Evolutionary conservation across 192 early-diverging fungal species (phyloP), one percentile per base, ranked within the genome.

Genomic region (Kickxella alabastrina): DNA sequence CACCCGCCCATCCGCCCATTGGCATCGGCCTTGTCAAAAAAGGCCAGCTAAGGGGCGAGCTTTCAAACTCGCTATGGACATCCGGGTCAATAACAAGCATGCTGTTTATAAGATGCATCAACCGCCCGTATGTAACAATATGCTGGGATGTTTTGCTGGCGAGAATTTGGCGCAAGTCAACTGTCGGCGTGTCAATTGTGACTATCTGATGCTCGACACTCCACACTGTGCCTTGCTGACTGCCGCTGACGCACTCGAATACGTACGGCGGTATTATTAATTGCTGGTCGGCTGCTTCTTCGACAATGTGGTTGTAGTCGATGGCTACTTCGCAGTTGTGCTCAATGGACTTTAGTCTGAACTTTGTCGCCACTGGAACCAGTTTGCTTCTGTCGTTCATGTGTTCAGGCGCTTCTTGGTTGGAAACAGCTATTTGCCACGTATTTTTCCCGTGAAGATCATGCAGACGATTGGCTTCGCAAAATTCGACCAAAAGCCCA

Each of bases 81-180:
- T 97, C 91, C 7, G 89, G 88, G 56, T 97, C 89, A 1, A 88
- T 87, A 32, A 89, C 77, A 29, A 98, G 71, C 26, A 92, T 92
- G 49, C 95, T 90, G 77, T 98, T 98, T 6, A 88, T 81, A 1
- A 85, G 85, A 86, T 86, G 89, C 95, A 98, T 98, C n/a, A 87
- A 87, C 14, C 90, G 83, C 54, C 93, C 97, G 49, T 93, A 72
- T 39, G 92, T 84, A 50, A 64, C 60, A 96, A 95, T 12, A 59
- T 72, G 28, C 27, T 29, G n/a, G n/a, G n/a, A n/a, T n/a, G n/a
- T n/a, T n/a, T n/a, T n/a, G n/a, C n/a, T n/a, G 10, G 34, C 82
- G 70, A 41, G 65, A 79, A 75, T 80, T 85, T 9, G 69, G 40
- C 14, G 67, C 57, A 29, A 60, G 45, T 31, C 74, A 77, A 35